phyloP scores from a whole-genome alignment of 352 stramenopile genomes.

The Globisporangium sylvaticum region DNA sequence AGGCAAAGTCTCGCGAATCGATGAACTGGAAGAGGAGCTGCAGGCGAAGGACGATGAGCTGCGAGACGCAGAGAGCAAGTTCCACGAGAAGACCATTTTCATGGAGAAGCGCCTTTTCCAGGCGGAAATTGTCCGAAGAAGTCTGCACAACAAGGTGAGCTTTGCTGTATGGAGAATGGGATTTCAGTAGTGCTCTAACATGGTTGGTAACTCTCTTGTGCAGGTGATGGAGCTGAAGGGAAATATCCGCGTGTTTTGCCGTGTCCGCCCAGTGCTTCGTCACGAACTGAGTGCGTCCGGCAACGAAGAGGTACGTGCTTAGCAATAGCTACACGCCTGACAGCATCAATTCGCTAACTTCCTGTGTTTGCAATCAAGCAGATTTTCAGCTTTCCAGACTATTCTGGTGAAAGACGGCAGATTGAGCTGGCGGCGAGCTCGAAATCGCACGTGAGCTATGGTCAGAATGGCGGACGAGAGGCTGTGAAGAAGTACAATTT shows the following conservation, averaged over 20 bases:
- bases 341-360: neutral
- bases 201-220: neutral
- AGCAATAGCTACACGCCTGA: neutral
- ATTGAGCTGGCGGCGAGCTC: slow-evolving; percentile 70
- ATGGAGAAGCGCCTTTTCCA: slow-evolving; percentile 55
- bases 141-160: slow-evolving; percentile 81
- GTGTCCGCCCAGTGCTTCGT: slow-evolving; percentile 86
- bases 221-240: slow-evolving; percentile 95
- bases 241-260: slow-evolving; percentile 96
- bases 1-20: slow-evolving; percentile 22
- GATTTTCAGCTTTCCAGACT: slow-evolving; percentile 80
- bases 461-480: slow-evolving; percentile 43
- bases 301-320: slow-evolving; percentile 40
- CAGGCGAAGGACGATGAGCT: slow-evolving; percentile 27
- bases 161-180: neutral
- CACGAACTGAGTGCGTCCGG: slow-evolving; percentile 44
- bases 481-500: slow-evolving; percentile 90
- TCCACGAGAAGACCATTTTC: slow-evolving; percentile 25
- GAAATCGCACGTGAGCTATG: slow-evolving; percentile 71
- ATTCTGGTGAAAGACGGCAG: slow-evolving; percentile 50
- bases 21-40: slow-evolving; percentile 35
- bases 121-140: slow-evolving; percentile 65
- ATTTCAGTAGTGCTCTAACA: neutral
- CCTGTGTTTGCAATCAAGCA: slow-evolving; percentile 14
- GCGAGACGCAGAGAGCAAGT: slow-evolving; percentile 21